phyloP scores from a whole-genome alignment of 2,329 filamentous ascomycete genomes.

The Xylariaceae sp. region DNA sequence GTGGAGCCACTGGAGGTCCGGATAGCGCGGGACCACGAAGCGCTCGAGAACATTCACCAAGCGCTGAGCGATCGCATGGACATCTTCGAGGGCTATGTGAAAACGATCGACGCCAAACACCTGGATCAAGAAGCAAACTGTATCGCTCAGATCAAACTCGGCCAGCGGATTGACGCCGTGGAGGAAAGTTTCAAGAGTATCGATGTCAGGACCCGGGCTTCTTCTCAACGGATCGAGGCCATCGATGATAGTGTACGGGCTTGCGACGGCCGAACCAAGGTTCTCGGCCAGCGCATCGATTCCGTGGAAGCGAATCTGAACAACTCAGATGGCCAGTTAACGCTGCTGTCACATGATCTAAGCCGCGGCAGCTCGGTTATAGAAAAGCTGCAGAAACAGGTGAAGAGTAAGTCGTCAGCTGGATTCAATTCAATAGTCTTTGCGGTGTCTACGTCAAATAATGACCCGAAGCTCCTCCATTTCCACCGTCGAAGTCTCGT shows the following conservation, averaged over 20 bases:
- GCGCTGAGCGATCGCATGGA: conserved; percentile 24
- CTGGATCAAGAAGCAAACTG: conserved; percentile 27
- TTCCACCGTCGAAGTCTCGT: not conserved
- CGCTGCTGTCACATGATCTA: conserved; percentile 26
- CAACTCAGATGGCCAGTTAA: conserved; percentile 24
- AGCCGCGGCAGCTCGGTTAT: conserved; percentile 23
- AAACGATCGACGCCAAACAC: conserved; percentile 26
- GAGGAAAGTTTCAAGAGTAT: conserved; percentile 21
- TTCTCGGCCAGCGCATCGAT: conserved; percentile 25
- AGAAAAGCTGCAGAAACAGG: conserved; percentile 25
- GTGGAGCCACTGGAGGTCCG: conserved; percentile 24
- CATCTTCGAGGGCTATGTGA: conserved; percentile 24
- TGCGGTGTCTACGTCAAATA: not conserved
- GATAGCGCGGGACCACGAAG: conserved; percentile 27
- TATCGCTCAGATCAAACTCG: conserved; percentile 22
- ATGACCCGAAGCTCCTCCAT: not conserved
- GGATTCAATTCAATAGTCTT: not conserved
- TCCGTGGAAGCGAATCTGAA: conserved; percentile 26
- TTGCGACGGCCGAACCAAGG: conserved; percentile 25
- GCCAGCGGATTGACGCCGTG: conserved; percentile 22
- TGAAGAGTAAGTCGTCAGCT: conserved; percentile 20
- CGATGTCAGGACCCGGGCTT: conserved; percentile 22
- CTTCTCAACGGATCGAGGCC: conserved; percentile 25
- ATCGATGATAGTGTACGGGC: conserved; percentile 27
- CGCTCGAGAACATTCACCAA: conserved; percentile 23